Evolutionary conservation across 2,329 filamentous ascomycete species (phyloP).

Genomic region (Aspergillus aculeatinus): DNA sequence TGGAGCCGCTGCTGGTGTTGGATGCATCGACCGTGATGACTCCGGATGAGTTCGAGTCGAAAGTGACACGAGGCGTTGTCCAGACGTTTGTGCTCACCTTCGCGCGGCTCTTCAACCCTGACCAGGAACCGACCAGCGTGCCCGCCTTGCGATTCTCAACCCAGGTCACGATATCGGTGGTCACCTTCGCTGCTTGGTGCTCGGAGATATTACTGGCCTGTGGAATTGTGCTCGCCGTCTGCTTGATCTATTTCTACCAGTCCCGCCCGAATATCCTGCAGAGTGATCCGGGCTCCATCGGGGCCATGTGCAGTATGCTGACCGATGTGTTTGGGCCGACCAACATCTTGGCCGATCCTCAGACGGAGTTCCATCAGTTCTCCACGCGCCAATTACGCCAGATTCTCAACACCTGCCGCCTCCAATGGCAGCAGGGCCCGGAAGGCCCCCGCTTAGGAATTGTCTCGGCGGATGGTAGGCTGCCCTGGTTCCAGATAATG

Average conservation of each 20-base stretch:
- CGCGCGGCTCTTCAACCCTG: conserved; percentile 33
- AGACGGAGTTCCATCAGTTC: conserved; percentile 32
- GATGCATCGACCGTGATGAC: conserved; percentile 33
- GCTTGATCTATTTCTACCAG: conserved; percentile 30
- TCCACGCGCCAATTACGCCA: conserved; percentile 34
- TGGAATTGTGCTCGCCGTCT: conserved; percentile 23
- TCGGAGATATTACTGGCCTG: conserved; percentile 32
- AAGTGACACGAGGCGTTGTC: conserved; percentile 29
- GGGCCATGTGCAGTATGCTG: conserved; percentile 37
- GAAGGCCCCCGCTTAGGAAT: conserved; percentile 31
- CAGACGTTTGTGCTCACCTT: conserved; percentile 34
- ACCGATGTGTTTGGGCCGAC: conserved; percentile 30
- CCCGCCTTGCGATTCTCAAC: conserved; percentile 24
- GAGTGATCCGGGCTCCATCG: conserved; percentile 35
- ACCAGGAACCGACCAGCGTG: conserved; percentile 20
- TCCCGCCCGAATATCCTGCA: conserved; percentile 31
- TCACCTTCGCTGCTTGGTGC: conserved; percentile 28
- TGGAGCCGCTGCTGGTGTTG: conserved; percentile 30
- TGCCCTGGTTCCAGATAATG: neutral
- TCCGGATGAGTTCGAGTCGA: conserved; percentile 26
- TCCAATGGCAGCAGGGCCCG: conserved; percentile 30
- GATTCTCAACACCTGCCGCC: conserved; percentile 29
- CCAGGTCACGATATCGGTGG: conserved; percentile 31
- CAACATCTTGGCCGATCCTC: conserved; percentile 29
- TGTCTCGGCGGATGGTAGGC: conserved; percentile 29